Base-by-base conservation (phyloP, 495 filamentous ascomycete species). In the Xanthoparmelia taractica region DNA sequence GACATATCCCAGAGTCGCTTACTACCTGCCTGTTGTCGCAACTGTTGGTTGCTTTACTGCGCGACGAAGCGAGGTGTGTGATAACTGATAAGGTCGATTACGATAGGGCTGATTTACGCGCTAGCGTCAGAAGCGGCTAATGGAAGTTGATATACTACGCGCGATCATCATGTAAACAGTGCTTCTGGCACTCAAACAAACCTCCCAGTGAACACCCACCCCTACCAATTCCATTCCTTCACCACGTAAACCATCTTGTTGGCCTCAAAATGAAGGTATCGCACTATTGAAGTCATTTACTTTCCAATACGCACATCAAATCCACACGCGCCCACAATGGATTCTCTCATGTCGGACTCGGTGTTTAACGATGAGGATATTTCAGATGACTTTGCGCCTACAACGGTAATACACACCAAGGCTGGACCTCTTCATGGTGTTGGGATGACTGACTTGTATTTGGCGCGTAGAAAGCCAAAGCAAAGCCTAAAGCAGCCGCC, bases 311-410 rank as follows among this genome's bases (percentile, higher is more conserved):
- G 41, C 20, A 57, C 23, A 10, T 45, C 33, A 20, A 8, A 18
- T 27, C 31, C 31, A 31, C 33, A n/a, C 54, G 33, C 34, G 36
- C 12, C 56, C 41, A 63, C 17, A 15, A 69, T 69, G 67, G 69
- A 71, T 36, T 67, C 65, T 31, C 27, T 57, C 8, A 65, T 71
- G 64, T 67, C 56, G 13, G 69, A 71, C 56, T 71, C 69, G 25
- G 54, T 71, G 29, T 71, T 71, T 47, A 65, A 69, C n/a, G 69
- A 67, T 23, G 68, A 56, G 6, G 63, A 67, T 59, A 34, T 37
- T 57, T 71, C 69, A 5, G 69, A 70, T 48, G 55, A 57, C 20
- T 71, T 69, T 40, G 50, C 61, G 6, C 65, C 69, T 15, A 31
- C 63, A 38, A 33, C 66, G 36, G 65, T 67, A 38, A 37, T 17